These are phyloP conservation scores for Lactarius psammicola DNA, from an alignment of 768 basidiomycete genomes.

Conservation along the genomic window DNA sequence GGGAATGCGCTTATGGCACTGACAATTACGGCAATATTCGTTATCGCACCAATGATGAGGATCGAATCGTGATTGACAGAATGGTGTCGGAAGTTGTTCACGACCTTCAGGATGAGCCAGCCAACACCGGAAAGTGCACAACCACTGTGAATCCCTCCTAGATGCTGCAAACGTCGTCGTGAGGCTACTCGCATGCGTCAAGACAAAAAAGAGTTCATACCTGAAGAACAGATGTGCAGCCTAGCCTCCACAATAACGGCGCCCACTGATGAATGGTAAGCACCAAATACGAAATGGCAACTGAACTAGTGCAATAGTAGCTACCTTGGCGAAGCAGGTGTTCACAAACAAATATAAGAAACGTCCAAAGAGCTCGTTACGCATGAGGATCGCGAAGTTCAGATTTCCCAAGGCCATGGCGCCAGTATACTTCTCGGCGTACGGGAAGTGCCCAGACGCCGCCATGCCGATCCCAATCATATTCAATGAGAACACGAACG, in stretches of 20 bases:
- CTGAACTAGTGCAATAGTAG: constrained; percentile 21
- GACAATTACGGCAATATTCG: constrained; percentile 40
- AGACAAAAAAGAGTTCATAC: constrained; percentile 35
- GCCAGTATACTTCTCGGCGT: constrained; percentile 62
- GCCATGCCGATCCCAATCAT: constrained; percentile 59
- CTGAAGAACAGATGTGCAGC: constrained; percentile 71
- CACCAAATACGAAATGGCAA: constrained; percentile 4
- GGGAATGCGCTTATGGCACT: constrained; percentile 42
- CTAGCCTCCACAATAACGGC: constrained; percentile 67
- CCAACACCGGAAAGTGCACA: constrained; percentile 41
- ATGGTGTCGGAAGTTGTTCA: constrained; percentile 40
- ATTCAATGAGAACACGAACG: constrained; percentile 58
- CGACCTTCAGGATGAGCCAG: constrained; percentile 41
- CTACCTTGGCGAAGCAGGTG: constrained; percentile 72
- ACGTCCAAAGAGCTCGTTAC: constrained; percentile 84
- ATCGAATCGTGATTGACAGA: constrained; percentile 38
- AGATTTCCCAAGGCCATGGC: constrained; percentile 76
- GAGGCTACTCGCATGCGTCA: neutral
- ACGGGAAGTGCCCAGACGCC: constrained; percentile 61
- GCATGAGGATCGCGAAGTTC: constrained; percentile 66
- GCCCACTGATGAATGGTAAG: constrained; percentile 51
- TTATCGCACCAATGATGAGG: constrained; percentile 41
- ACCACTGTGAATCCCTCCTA: constrained; percentile 46
- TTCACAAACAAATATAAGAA: constrained; percentile 68
- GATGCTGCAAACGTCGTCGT: constrained; percentile 35